Percentiles rank a stretch among this genome's conserved stretches.
phyloP scores from a whole-genome alignment of 2,329 filamentous ascomycete genomes.

The Didymella exigua region DNA sequence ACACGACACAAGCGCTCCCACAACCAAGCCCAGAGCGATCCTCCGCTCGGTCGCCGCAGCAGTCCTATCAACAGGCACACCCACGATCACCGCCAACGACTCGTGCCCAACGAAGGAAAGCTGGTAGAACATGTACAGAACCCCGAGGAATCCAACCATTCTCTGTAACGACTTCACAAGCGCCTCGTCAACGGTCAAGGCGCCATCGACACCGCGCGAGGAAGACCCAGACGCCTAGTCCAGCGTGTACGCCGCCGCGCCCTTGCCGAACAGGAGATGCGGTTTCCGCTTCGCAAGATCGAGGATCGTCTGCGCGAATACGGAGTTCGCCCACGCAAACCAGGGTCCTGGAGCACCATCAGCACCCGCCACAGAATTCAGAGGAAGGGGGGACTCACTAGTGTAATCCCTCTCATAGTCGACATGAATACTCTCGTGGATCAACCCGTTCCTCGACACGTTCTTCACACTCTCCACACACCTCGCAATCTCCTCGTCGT shows the following conservation, averaged over 20 bases:
- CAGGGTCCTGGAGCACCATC: slow-evolving; percentile 70
- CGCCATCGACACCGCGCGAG: background rate
- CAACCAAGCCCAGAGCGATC: background rate
- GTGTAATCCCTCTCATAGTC: slow-evolving; percentile 74
- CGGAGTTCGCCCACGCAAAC: slow-evolving; percentile 98
- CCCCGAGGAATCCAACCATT: background rate
- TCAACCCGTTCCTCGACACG: slow-evolving; percentile 75
- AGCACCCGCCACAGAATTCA: too few relatives aligned
- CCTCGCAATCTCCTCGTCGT: slow-evolving; percentile 79
- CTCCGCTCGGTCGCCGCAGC: background rate
- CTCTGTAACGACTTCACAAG: background rate
- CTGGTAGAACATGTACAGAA: background rate
- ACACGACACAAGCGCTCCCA: background rate
- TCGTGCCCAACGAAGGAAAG: background rate
- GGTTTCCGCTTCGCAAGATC: slow-evolving; percentile 89
- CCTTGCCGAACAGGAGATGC: slow-evolving; percentile 77
- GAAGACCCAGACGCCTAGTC: slow-evolving; percentile 1
- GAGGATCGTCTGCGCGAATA: slow-evolving; percentile 90
- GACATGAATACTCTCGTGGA: slow-evolving; percentile 93
- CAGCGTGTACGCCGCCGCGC: slow-evolving; percentile 51
- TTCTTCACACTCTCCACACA: slow-evolving; percentile 76
- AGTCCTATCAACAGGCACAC: background rate
- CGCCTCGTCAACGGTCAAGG: background rate
- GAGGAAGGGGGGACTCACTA: slow-evolving; percentile 54
- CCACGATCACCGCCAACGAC: too few relatives aligned